A percentile compares a stretch with the other conserved stretches of the same genome.
Evolutionary conservation across 2,329 filamentous ascomycete genomes (phyloP).

Genomic region (Diaporthe amygdali): DNA sequence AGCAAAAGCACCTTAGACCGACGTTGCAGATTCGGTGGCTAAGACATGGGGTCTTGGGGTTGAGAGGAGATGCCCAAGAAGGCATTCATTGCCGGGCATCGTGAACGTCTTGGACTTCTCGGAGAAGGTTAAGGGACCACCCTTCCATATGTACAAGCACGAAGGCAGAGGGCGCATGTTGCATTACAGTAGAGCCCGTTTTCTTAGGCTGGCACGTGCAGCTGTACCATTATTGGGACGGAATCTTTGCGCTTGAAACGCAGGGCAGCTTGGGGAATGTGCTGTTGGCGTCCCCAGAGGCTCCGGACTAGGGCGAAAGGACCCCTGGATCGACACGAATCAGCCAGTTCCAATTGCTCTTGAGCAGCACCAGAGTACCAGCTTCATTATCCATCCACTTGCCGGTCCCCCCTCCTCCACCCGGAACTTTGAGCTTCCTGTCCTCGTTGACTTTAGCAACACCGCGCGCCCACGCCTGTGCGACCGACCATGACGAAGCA

Average conservation of each 20-base stretch:
- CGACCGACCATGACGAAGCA: constrained; percentile 31
- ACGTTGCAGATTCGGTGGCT: background rate
- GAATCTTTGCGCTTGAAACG: background rate
- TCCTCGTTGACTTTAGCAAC: background rate
- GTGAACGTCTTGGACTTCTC: background rate
- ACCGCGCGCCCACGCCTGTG: background rate
- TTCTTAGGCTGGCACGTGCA: background rate
- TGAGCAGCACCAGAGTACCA: background rate
- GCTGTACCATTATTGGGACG: background rate
- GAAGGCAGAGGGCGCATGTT: background rate
- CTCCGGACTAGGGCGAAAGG: background rate
- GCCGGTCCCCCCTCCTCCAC: constrained; percentile 12
- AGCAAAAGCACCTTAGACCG: background rate
- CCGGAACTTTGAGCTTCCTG: constrained; percentile 13
- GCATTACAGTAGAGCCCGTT: background rate
- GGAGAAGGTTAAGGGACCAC: background rate
- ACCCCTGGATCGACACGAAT: background rate
- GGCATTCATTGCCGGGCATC: background rate
- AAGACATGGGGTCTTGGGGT: background rate
- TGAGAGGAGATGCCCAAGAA: background rate
- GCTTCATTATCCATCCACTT: constrained; percentile 7
- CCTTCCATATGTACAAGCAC: too few species aligned
- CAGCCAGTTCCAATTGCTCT: background rate
- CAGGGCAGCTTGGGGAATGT: background rate
- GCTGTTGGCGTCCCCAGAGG: too few species aligned